Evolutionary conservation across 495 filamentous ascomycete genomes (phyloP), one percentile per base, ranked within the genome.

Genomic region (Aspergillus heteromorphus): DNA sequence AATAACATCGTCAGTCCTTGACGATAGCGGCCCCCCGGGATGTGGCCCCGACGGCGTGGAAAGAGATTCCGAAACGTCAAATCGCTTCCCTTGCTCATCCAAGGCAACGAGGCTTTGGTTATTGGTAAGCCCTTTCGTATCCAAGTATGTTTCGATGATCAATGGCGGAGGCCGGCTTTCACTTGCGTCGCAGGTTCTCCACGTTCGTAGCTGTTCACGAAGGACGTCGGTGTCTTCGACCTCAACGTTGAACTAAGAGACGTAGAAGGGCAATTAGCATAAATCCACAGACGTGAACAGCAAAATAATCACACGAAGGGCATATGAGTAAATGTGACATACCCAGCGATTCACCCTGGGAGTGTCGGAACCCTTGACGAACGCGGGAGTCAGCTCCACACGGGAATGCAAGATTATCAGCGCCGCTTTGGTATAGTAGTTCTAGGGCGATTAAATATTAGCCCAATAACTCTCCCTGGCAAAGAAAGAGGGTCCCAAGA

Each of bases 301-400:
- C 2, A 7, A 11, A 45, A 20, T 8, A 25, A 25, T 7, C 13
- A 27, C 5, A n/a, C 4, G 20, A 36, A 21, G 16, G 31, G 13
- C 9, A 10, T 10, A 30, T 7, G 29, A 29, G 27, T 8, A 16
- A n/a, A 14, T 23, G 54, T 30, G 18, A 80, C 89, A 65, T 87
- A 97, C 95, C 93, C 93, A 97, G 83, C 87, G 90, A 62, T 96
- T 97, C 45, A 86, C 78, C 64, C 83, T 87, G 55, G 80, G 83
- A 16, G 71, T 62, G 48, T 80, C 78, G 36, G 82, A 76, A 60
- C 83, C 74, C 70, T 84, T 74, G 62, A 68, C 54, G 76, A 82
- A 68, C 18, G 81, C 74, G 16, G 81, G 87, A 21, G 84, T 83
- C 9, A 90, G 78, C 42, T 82, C 77, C 45, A 90, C 80, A 49